These are phyloP conservation scores for Posidonia oceanica DNA, from an alignment of 116 monocot species.

Conservation along the genomic window DNA sequence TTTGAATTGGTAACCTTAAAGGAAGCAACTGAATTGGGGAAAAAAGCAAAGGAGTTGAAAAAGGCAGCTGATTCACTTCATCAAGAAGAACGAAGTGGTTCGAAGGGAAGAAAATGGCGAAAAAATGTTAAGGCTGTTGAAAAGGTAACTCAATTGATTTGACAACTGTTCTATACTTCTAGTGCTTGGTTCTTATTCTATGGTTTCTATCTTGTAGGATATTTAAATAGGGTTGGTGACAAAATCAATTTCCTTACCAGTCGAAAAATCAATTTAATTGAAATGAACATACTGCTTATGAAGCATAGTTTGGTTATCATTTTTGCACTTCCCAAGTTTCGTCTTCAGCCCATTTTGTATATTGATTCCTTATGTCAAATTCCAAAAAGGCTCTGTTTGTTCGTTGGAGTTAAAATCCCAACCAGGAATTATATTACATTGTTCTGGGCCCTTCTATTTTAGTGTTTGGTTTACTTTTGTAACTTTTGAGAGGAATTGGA, in stretches of 20 bases:
- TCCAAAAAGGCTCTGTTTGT: too few relatives aligned
- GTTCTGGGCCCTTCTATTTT: too few relatives aligned
- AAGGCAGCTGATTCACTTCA: conserved; percentile 86
- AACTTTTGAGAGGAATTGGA: neutral
- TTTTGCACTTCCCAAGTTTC: too few relatives aligned
- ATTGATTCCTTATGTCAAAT: too few relatives aligned
- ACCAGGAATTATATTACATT: too few relatives aligned
- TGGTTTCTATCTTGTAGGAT: neutral
- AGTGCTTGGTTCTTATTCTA: neutral
- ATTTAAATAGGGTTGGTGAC: neutral
- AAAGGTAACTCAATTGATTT: conserved; percentile 35
- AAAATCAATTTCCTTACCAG: too few relatives aligned
- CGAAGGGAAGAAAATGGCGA: conserved; percentile 92
- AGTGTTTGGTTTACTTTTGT: too few relatives aligned
- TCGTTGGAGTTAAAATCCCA: too few relatives aligned
- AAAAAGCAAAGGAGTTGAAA: conserved; percentile 92
- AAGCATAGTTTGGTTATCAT: too few relatives aligned
- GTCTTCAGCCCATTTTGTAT: too few relatives aligned
- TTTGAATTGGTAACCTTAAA: neutral
- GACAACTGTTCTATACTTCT: neutral
- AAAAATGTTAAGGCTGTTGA: conserved; percentile 97
- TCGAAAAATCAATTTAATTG: too few relatives aligned
- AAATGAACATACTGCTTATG: too few relatives aligned
- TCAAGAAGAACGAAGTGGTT: conserved; percentile 81
- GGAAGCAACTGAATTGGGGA: conserved; percentile 98